These are phyloP conservation scores for Penicillium steckii DNA, from an alignment of 495 filamentous ascomycete genomes.

Conservation along the genomic window DNA sequence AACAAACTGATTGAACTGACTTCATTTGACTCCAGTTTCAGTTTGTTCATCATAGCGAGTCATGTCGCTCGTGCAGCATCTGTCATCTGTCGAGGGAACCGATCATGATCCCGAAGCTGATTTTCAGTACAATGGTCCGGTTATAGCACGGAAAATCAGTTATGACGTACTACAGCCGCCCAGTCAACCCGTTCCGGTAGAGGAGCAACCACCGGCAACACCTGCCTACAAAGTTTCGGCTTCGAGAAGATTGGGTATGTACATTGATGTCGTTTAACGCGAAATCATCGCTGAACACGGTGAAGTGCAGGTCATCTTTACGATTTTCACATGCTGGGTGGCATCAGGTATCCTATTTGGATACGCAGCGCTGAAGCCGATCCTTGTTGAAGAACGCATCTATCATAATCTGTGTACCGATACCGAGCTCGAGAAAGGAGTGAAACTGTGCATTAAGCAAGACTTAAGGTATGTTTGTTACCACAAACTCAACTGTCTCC, in stretches of 20 bases:
- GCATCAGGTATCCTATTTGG: constrained; percentile 66
- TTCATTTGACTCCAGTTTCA: too few relatives aligned
- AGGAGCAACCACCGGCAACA: constrained; percentile 3
- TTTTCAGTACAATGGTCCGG: constrained; percentile 6
- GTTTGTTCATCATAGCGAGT: neutral
- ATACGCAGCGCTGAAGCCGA: constrained; percentile 70
- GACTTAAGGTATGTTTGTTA: constrained; percentile 52
- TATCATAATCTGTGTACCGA: constrained; percentile 49
- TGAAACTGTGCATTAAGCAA: constrained; percentile 63
- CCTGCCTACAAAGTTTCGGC: constrained; percentile 14
- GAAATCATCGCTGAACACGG: neutral
- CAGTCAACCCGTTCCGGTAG: constrained; percentile 1
- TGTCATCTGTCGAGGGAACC: constrained; percentile 35
- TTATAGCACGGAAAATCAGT: constrained; percentile 13
- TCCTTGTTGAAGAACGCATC: constrained; percentile 64
- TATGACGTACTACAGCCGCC: constrained; percentile 17
- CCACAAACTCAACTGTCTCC: neutral
- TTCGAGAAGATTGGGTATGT: constrained; percentile 12
- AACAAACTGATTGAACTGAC: too few relatives aligned
- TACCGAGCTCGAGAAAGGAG: constrained; percentile 38
- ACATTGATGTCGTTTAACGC: neutral
- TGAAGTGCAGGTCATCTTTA: constrained; percentile 15
- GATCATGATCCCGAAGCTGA: constrained; percentile 26
- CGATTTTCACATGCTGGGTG: constrained; percentile 16
- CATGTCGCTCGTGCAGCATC: constrained; percentile 41